Conservation (phyloP, 2,329 filamentous ascomycete species). For the Hymenotorrendiella dingleyae region DNA sequence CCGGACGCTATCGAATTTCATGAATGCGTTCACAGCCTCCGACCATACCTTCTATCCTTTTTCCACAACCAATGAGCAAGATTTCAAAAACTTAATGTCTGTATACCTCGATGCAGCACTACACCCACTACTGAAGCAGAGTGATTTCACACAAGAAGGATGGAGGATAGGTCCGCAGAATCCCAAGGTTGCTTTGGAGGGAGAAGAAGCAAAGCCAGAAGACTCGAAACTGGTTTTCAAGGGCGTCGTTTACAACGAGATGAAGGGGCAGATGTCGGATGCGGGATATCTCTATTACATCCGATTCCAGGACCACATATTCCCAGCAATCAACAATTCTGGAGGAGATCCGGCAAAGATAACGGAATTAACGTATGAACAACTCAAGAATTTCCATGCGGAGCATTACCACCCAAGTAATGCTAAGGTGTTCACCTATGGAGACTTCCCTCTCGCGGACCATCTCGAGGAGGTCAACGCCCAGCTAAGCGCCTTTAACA, state of each 20-base stretch:
- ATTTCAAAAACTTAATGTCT: slow-evolving; percentile 92
- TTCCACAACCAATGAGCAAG: slow-evolving; percentile 90
- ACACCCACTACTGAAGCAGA: slow-evolving; percentile 79
- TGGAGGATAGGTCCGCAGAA: slow-evolving; percentile 96
- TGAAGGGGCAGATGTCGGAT: slow-evolving; percentile 99
- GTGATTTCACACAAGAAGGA: slow-evolving; percentile 93
- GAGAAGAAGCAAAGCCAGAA: slow-evolving; percentile 39
- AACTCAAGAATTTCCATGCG: slow-evolving; percentile 81
- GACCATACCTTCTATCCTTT: slow-evolving; percentile 98
- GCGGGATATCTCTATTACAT: slow-evolving; percentile 96
- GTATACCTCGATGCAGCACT: slow-evolving; percentile 95
- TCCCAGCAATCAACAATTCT: slow-evolving; percentile 92
- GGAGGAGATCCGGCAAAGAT: slow-evolving; percentile 96
- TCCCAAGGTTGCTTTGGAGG: slow-evolving; percentile 44
- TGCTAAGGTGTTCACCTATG: slow-evolving; percentile 91
- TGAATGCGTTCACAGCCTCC: slow-evolving; percentile 97
- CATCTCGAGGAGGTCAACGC: slow-evolving; percentile 76
- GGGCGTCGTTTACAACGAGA: slow-evolving; percentile 98
- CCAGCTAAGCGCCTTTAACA: slow-evolving; percentile 68
- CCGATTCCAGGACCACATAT: slow-evolving; percentile 88
- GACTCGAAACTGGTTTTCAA: slow-evolving; percentile 82
- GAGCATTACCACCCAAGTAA: slow-evolving; percentile 98
- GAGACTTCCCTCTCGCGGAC: slow-evolving; percentile 77
- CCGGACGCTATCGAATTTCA: slow-evolving; percentile 96
- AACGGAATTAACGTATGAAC: slow-evolving; percentile 87